Base-by-base conservation (phyloP, 345 rosid genomes). In the Rhodamnia rubescens region DNA sequence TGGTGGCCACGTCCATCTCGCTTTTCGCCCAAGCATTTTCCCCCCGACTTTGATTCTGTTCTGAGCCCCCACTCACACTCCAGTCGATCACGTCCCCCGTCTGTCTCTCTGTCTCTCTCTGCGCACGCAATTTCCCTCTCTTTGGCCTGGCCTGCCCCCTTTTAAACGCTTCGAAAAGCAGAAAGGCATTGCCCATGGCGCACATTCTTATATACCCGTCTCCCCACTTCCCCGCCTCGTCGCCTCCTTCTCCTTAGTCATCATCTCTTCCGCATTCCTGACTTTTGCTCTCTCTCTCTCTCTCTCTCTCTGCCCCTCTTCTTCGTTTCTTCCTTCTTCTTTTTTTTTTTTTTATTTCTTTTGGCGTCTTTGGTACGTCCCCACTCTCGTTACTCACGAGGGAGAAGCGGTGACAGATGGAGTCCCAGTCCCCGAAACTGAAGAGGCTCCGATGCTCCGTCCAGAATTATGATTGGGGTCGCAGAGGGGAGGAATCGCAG, bases 391-490 rank as follows among this genome's bases (percentile, higher is more conserved):
- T 32, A 18, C 8, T 74, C 47, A 9, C 27, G 27, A 21, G 82
- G 82, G 3, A 8, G 53, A 5, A 27, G 82, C 74, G 7, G 75
- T 81, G 53, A 56, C 49, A 53, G 52, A 82, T 78, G 80, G 54
- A 36, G 78, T 18, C 24, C 21, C 78, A 36, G 80, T 54, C 85
- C 29, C 20, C 83, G 24, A 53, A 84, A 50, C 86, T 93, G 64
- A 89, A 59, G 85, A 87, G 96, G 57, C 92, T 97, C 83, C 90
- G 88, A 84, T 94, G 97, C 82, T 95, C 96, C 24, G 94, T 98
- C 6, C 95, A 95, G 86, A 93, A 91, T 84, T 98, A 96, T 87
- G 95, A 93, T 82, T 98, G 99, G 99, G 99, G 99, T 3, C 88
- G 89, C 85, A 44, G 57, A 21, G 99, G 98, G 18, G n/a, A 51